These are phyloP conservation scores for Trichocomaceae sp. DNA, from an alignment of 2,329 filamentous ascomycete genomes.

Conservation along the genomic window DNA sequence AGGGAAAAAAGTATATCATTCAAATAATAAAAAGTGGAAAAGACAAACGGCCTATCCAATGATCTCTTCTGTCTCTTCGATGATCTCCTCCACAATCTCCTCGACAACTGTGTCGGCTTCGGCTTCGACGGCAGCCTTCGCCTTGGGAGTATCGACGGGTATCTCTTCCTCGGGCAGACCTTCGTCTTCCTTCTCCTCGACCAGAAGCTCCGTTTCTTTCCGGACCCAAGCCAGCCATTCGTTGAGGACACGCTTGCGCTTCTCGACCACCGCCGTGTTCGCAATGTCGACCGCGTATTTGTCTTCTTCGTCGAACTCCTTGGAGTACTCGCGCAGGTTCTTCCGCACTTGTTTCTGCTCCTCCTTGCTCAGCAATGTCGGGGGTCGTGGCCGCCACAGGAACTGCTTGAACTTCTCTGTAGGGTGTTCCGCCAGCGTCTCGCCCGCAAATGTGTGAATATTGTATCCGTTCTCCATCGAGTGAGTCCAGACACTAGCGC, in stretches of 20 bases:
- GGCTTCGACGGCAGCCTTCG: slow-evolving; percentile 50
- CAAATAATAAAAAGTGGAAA: background rate
- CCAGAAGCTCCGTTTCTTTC: slow-evolving; percentile 62
- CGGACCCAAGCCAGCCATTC: slow-evolving; percentile 87
- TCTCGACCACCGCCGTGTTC: slow-evolving; percentile 88
- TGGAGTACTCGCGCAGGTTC: slow-evolving; percentile 95
- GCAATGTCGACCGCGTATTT: slow-evolving; percentile 87
- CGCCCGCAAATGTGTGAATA: slow-evolving; percentile 92
- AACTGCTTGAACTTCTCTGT: slow-evolving; percentile 98
- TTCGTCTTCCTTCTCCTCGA: slow-evolving; percentile 61
- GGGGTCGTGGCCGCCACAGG: slow-evolving; percentile 83
- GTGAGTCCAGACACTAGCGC: slow-evolving; percentile 94
- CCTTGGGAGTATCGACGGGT: slow-evolving; percentile 47
- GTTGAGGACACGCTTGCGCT: slow-evolving; percentile 69
- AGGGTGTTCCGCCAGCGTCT: slow-evolving; percentile 79
- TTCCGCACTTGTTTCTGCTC: slow-evolving; percentile 98
- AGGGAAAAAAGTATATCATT: background rate
- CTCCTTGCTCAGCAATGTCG: slow-evolving; percentile 88
- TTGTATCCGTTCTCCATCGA: slow-evolving; percentile 99
- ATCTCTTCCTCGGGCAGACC: slow-evolving; percentile 62
- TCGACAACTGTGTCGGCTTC: slow-evolving; percentile 75
- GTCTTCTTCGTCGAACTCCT: slow-evolving; percentile 92
- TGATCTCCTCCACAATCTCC: slow-evolving; percentile 78
- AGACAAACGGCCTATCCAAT: slow-evolving; percentile 33
- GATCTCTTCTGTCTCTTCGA: slow-evolving; percentile 77